Evolutionary conservation across 2,329 filamentous ascomycete species (phyloP), one percentile per base, ranked within the genome.

Genomic region (Scedosporium aurantiacum): DNA sequence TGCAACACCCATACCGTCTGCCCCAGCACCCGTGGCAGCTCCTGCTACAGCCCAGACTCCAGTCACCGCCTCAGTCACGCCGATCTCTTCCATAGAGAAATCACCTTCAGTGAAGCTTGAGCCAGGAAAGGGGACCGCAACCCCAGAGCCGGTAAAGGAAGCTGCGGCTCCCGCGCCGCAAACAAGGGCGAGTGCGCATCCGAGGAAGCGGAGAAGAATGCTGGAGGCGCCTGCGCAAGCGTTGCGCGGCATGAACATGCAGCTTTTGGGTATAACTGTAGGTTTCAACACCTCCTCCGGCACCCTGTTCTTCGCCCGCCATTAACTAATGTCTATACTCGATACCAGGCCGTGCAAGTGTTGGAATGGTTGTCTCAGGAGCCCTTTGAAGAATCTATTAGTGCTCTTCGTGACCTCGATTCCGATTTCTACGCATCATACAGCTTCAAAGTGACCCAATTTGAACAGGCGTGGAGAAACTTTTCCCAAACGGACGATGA

Each of bases 191-290:
- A 21, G 47, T 10, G 50, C 21, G 5, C 50, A 54, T 27, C 58
- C 58, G 10, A 28, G 47, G 28, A 60, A 60, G 41, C 45, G 58
- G 37, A 21, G 58, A 47, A 60, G 58, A 55, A 60, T 60, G 58
- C 16, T 55, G n/a, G 58, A 60, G 47, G 58, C 58, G 23, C 58
- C 58, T 1, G 58, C 45, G 5, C 58, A 60, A 18, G 47, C 58
- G 18, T 32, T 60, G 63, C 73, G 72, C 63, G 69, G 70, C 47
- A 70, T 70, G 61, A 76, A 71, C 60, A 63, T 73, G 27, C 69
- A 74, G 65, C 70, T 74, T 66, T 71, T 78, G 28, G 74, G 73
- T 10, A 76, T 74, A 64, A 64, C 76, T 65, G 75, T 78, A 70
- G 63, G 75, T 54, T 25, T 54, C 21, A 14, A 25, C 18, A 7